Conservation (phyloP, 371 early-diverging fungal species). For the Catenaria anguillulae region DNA sequence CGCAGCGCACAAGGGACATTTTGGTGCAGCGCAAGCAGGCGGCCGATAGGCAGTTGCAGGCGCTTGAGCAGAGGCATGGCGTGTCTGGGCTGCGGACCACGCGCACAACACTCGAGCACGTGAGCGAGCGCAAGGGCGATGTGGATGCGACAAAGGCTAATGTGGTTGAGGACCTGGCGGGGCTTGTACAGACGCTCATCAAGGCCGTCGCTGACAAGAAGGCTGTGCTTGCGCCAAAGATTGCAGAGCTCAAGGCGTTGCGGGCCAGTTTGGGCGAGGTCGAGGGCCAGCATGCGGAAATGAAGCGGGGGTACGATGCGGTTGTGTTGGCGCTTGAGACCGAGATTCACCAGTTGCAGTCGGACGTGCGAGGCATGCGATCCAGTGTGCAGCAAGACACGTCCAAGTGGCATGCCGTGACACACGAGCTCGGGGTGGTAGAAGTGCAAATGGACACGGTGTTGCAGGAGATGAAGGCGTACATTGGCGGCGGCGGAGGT, state of each 20-base stretch:
- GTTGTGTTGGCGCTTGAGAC: slow-evolving; percentile 28
- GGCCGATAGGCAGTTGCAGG: slow-evolving; percentile 15
- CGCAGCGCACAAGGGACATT: slow-evolving; percentile 35
- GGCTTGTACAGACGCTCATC: slow-evolving; percentile 25
- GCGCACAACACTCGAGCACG: slow-evolving; percentile 27
- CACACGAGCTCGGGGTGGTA: slow-evolving; percentile 16
- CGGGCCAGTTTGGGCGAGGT: slow-evolving; percentile 21
- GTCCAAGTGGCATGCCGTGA: neutral
- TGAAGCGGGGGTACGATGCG: slow-evolving; percentile 30
- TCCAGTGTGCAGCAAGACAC: neutral
- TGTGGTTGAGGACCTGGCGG: slow-evolving; percentile 29
- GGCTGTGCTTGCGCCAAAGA: slow-evolving; percentile 25
- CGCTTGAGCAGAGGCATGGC: slow-evolving; percentile 24
- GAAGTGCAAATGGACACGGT: slow-evolving; percentile 20
- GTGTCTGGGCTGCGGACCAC: slow-evolving; percentile 25
- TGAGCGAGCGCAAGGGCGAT: slow-evolving; percentile 30
- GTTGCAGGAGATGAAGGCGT: slow-evolving; percentile 36
- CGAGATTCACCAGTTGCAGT: slow-evolving; percentile 2
- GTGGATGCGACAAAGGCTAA: slow-evolving; percentile 31
- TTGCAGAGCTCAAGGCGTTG: slow-evolving; percentile 29
- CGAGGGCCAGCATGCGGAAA: slow-evolving; percentile 28
- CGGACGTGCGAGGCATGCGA: slow-evolving; percentile 21
- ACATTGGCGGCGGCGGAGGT: slow-evolving; percentile 34
- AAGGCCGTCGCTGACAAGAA: slow-evolving; percentile 31
- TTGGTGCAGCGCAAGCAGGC: slow-evolving; percentile 3